These are phyloP conservation scores for Phytophthora ramorum DNA, from an alignment of 352 stramenopile genomes.

Conservation along the genomic window DNA sequence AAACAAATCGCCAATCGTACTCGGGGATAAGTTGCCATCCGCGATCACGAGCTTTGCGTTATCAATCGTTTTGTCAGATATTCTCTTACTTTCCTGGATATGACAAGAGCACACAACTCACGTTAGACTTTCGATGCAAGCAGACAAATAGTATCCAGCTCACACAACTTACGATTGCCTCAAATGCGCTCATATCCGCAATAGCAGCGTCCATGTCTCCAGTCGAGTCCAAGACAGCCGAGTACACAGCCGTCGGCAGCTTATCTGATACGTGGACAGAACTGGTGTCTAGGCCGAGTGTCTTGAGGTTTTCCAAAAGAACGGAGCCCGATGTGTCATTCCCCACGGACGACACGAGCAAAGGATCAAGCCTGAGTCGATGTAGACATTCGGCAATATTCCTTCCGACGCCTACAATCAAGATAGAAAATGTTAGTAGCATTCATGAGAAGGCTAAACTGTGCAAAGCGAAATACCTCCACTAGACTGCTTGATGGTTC, in stretches of 20 bases:
- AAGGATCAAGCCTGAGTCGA: constrained; percentile 62
- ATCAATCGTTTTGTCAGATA: constrained; percentile 55
- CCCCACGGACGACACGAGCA: constrained; percentile 87
- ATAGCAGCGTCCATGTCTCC: constrained; percentile 89
- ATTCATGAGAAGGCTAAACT: not conserved
- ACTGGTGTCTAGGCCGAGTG: constrained; percentile 64
- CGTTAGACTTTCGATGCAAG: not conserved
- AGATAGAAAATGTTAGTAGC: not conserved
- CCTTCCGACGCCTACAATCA: constrained; percentile 80
- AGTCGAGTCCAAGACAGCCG: constrained; percentile 71
- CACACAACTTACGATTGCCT: constrained; percentile 63
- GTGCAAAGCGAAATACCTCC: constrained; percentile 46
- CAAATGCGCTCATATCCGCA: constrained; percentile 87
- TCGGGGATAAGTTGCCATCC: constrained; percentile 78
- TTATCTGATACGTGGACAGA: constrained; percentile 60
- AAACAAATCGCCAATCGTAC: constrained; percentile 53
- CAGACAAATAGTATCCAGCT: not conserved
- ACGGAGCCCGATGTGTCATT: constrained; percentile 74
- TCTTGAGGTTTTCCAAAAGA: constrained; percentile 74
- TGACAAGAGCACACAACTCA: not conserved
- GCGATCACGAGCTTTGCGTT: constrained; percentile 68
- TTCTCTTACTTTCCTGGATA: constrained; percentile 47
- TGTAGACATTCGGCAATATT: constrained; percentile 93
- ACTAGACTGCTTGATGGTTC: constrained; percentile 81
- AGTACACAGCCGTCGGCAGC: constrained; percentile 86